phyloP scores from a whole-genome alignment of 106 monocot species.

The Dioscorea alata region DNA sequence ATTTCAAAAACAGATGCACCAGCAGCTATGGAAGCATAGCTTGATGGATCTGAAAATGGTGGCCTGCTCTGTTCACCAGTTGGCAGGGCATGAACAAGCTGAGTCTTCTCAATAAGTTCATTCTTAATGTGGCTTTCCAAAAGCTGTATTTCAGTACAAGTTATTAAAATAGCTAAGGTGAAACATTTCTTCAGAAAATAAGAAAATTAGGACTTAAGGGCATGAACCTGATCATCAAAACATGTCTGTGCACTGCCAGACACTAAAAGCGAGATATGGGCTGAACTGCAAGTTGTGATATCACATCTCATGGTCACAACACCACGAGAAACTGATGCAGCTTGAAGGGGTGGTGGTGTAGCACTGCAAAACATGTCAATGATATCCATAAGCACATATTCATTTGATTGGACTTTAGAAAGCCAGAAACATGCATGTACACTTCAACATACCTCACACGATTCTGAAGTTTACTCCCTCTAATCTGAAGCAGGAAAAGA shows the following conservation, averaged over 20 bases:
- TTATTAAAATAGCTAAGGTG: background rate
- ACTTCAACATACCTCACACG: conserved; percentile 65
- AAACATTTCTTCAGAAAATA: background rate
- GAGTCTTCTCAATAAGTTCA: conserved; percentile 74
- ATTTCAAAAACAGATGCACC: conserved; percentile 82
- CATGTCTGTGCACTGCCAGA: conserved; percentile 90
- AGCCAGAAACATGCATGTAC: too few species aligned
- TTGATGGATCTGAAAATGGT: conserved; percentile 37
- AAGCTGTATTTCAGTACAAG: conserved; percentile 34
- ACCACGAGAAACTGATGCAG: conserved; percentile 76
- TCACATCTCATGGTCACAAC: conserved; percentile 96
- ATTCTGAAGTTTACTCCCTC: conserved; percentile 93
- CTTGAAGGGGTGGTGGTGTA: conserved; percentile 80
- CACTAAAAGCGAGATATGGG: conserved; percentile 83
- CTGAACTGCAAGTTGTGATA: conserved; percentile 73
- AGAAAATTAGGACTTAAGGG: background rate
- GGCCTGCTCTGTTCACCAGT: conserved; percentile 27
- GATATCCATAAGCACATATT: too few species aligned
- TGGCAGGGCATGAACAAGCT: conserved; percentile 44
- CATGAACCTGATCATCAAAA: conserved; percentile 78
- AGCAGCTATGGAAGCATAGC: conserved; percentile 60
- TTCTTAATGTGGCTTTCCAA: conserved; percentile 81
- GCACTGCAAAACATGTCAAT: conserved; percentile 45
- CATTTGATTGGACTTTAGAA: too few species aligned
- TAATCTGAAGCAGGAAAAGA: conserved; percentile 55